Evolutionary conservation across 345 rosid species (phyloP).

Genomic region (Pistacia atlantica): DNA sequence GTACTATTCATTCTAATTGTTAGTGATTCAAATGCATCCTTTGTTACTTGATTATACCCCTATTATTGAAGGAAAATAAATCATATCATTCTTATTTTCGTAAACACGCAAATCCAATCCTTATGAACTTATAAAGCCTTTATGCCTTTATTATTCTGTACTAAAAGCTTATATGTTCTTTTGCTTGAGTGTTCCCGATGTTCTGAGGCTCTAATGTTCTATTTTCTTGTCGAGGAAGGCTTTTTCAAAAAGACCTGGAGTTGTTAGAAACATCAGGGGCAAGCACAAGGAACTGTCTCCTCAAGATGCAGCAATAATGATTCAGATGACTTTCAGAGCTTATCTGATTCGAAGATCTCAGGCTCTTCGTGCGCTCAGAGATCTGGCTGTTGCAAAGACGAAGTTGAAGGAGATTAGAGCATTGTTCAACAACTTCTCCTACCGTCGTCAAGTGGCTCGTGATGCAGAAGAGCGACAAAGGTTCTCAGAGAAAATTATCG

Average conservation of each 20-base stretch:
- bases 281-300: conserved; percentile 76
- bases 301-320: conserved; percentile 79
- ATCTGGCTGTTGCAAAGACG: conserved; percentile 85
- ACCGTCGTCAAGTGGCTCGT: conserved; percentile 65
- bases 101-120: neutral
- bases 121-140: neutral
- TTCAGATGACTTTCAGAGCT: conserved; percentile 81
- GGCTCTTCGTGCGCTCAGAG: conserved; percentile 85
- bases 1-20: neutral
- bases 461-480: conserved; percentile 88
- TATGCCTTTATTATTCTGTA: neutral
- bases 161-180: neutral
- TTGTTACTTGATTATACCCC: neutral
- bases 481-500: conserved; percentile 83
- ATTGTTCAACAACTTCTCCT: conserved; percentile 75
- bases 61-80: neutral
- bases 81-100: neutral
- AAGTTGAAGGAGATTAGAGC: conserved; percentile 89
- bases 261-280: conserved; percentile 55
- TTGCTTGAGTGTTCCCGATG: neutral
- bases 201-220: neutral
- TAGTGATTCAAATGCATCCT: neutral
- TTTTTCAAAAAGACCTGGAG: conserved; percentile 67
- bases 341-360: conserved; percentile 79
- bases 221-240: conserved; percentile 50